A percentile compares a stretch with the other conserved stretches of the same genome.
Evolutionary conservation across 176 grass and related monocot genomes (phyloP).

Genomic region (Miscanthus lutarioriparius): DNA sequence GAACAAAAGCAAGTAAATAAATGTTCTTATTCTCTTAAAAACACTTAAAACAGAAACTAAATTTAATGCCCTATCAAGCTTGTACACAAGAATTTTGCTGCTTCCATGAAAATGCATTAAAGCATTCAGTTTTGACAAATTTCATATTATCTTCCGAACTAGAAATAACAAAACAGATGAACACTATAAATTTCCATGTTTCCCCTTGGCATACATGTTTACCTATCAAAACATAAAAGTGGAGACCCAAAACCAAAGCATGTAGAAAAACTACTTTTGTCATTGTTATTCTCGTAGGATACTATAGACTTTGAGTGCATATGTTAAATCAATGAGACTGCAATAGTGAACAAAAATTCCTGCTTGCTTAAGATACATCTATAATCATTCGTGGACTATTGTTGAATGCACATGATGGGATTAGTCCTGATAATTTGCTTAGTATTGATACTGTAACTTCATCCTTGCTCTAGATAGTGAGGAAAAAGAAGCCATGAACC

Average conservation of each 20-base stretch:
- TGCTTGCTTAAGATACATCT: constrained; percentile 12
- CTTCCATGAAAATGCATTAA: not conserved
- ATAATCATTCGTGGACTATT: not conserved
- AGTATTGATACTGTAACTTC: too few relatives aligned
- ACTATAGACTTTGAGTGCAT: not conserved
- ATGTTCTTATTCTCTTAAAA: not conserved
- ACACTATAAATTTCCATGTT: not conserved
- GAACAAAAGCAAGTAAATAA: not conserved
- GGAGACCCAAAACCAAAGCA: not conserved
- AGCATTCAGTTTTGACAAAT: not conserved
- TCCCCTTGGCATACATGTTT: not conserved
- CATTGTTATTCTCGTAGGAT: not conserved
- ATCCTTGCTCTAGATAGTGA: not conserved
- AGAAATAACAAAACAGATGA: not conserved
- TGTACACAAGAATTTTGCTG: not conserved
- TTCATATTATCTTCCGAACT: not conserved
- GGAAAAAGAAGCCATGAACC: not conserved
- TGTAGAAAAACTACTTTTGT: not conserved
- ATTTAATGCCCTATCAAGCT: constrained; percentile 7
- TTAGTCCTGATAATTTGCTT: not conserved
- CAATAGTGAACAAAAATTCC: not conserved
- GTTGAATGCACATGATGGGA: not conserved
- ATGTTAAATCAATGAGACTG: not conserved
- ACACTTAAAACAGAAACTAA: not conserved
- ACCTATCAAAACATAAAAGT: not conserved